Evolutionary conservation across 1,284 basidiomycete genomes (phyloP).

Genomic region (Microbotryum scabiosae): DNA sequence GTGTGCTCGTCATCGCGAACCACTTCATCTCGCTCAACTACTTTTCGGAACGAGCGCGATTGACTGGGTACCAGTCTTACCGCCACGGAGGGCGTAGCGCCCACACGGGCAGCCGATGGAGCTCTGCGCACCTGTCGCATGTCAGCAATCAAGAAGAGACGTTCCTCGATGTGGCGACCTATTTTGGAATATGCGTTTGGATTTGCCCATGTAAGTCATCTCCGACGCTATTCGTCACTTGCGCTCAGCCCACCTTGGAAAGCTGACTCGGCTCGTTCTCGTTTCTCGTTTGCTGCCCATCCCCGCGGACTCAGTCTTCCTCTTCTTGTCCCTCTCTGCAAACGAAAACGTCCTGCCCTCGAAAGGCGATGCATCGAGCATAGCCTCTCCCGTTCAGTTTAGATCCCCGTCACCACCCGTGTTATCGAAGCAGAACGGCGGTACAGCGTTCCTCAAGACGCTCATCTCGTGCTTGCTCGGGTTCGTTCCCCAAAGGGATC

Average conservation of each 20-base stretch:
- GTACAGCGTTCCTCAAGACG: not conserved
- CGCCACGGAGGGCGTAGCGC: no score
- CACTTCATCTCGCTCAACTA: slow-evolving; percentile 94
- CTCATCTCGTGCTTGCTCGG: not conserved
- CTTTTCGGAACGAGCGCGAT: slow-evolving; percentile 57
- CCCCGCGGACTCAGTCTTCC: slow-evolving; percentile 59
- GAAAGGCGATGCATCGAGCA: slow-evolving; percentile 1
- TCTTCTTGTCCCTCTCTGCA: slow-evolving; percentile 86
- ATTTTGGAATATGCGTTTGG: slow-evolving; percentile 90
- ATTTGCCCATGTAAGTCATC: slow-evolving; percentile 41
- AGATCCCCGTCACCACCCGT: not conserved
- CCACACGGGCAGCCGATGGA: no score
- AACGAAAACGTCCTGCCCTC: slow-evolving; percentile 85
- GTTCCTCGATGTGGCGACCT: slow-evolving; percentile 82
- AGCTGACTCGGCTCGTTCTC: not conserved
- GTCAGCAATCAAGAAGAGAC: slow-evolving; percentile 35
- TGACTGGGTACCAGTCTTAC: not conserved
- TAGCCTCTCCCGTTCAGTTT: not conserved
- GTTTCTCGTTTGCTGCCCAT: not conserved
- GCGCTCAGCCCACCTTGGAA: not conserved
- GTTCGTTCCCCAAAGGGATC: not conserved
- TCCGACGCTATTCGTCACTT: not conserved
- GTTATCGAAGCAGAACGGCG: not conserved
- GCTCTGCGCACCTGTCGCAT: no score
- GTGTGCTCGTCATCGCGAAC: slow-evolving; percentile 68